Evolutionary conservation across 1,284 basidiomycete species (phyloP), one percentile per base, ranked within the genome.

Genomic region (Fomitopsis betulina): DNA sequence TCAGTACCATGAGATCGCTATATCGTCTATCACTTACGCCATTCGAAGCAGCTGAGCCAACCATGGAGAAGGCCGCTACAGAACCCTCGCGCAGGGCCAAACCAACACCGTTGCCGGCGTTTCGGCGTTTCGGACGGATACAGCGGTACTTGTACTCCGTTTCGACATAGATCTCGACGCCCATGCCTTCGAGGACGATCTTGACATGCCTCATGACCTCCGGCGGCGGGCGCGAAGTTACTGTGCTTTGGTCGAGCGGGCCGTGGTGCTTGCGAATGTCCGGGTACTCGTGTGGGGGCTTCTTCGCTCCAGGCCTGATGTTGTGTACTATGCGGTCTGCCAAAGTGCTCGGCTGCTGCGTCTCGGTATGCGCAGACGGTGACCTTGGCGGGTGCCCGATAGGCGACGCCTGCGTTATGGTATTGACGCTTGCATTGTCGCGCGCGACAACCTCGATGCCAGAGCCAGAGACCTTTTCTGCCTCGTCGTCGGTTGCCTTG

Each of bases 241-340:
- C 85, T 40, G 90, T 96, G 23, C 89, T 89, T 69, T 93, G 91
- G 73, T 98, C 96, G 30, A 99, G 91, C 1, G 96, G 89, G 63
- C 96, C 96, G 63, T 93, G 89, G 69, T 98, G 96, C 43, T 92
- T 83, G 15, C 93, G 86, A 55, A 98, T 76, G 57, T 84, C 84
- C 38, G 79, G 79, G 62, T 85, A 86, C 59, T 65, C 56, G 19
- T 70, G 67, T 1, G 71, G 57, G 52, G 60, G 60, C 37, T 60
- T 59, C 51, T 57, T 50, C 19, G 51, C 43, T 43, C 71, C 66
- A 27, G 71, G 62, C 9, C 62, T 61, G 38, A 61, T 68, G 63
- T 65, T 78, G 52, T 80, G 63, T 30, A 65, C 35, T 10, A 37
- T 38, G 21, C 64, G 76, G 38, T 75, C 73, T 8, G 80, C 79